phyloP scores from a whole-genome alignment of 2,329 filamentous ascomycete genomes.

The Aspergillus sp. region DNA sequence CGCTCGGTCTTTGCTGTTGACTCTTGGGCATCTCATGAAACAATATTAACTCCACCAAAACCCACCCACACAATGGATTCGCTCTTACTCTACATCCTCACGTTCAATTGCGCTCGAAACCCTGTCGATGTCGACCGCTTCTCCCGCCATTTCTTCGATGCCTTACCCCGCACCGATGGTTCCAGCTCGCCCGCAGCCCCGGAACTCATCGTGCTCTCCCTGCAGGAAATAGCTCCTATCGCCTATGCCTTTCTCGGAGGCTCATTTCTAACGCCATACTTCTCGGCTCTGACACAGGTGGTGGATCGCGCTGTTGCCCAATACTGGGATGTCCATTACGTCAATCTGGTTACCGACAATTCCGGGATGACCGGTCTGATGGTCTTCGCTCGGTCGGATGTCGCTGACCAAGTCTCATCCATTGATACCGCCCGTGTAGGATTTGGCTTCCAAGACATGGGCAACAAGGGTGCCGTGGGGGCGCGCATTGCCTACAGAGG shows the following conservation, averaged over 20 bases:
- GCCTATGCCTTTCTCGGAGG: constrained; percentile 83
- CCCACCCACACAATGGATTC: constrained; percentile 42
- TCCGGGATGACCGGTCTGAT: constrained; percentile 89
- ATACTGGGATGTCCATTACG: constrained; percentile 58
- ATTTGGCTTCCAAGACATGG: constrained; percentile 83
- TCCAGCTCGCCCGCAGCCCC: constrained; percentile 60
- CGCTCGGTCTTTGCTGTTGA: background rate
- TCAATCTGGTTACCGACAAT: constrained; percentile 70
- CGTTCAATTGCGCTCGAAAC: constrained; percentile 83
- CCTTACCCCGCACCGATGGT: constrained; percentile 51
- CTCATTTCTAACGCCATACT: constrained; percentile 74
- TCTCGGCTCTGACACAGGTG: constrained; percentile 69
- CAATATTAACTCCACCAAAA: background rate
- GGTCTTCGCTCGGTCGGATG: constrained; percentile 71
- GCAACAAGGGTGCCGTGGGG: constrained; percentile 91
- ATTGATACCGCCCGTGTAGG: constrained; percentile 81
- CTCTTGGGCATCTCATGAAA: background rate
- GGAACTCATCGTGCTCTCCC: constrained; percentile 65
- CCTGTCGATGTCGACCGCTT: constrained; percentile 71
- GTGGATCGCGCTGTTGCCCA: constrained; percentile 67
- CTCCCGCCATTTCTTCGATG: constrained; percentile 67
- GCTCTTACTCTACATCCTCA: constrained; percentile 75
- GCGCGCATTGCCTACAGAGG: constrained; percentile 65
- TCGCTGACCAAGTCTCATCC: constrained; percentile 60
- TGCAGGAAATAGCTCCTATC: constrained; percentile 89